These are phyloP conservation scores for Allium fistulosum DNA, from an alignment of 106 monocot genomes.

Conservation along the genomic window DNA sequence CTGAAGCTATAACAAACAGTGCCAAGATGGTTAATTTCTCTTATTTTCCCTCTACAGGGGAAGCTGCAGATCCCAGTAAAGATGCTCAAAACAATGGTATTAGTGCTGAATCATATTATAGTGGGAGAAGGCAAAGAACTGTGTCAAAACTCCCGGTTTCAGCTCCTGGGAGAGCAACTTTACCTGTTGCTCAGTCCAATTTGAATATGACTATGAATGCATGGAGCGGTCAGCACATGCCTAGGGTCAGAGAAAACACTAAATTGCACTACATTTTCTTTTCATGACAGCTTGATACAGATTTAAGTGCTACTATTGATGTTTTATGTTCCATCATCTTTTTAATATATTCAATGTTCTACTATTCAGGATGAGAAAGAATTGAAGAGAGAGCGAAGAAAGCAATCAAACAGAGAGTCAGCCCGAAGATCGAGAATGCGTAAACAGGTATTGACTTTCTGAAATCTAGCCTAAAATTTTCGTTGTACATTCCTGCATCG, in stretches of 20 bases:
- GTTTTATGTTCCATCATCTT: too few relatives aligned
- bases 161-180: constrained; percentile 43
- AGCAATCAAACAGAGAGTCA: constrained; percentile 96
- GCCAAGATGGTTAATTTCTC: background rate
- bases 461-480: too few relatives aligned
- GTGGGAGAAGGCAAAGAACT: constrained; percentile 19
- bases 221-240: constrained; percentile 32
- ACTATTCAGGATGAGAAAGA: constrained; percentile 65
- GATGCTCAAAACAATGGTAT: constrained; percentile 8
- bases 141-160: constrained; percentile 55
- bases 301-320: too few relatives aligned
- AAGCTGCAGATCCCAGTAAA: constrained; percentile 16
- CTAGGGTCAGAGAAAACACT: constrained; percentile 6
- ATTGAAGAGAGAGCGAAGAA: constrained; percentile 78
- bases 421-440: constrained; percentile 92
- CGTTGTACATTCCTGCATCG: too few relatives aligned
- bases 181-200: constrained; percentile 38
- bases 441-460: constrained; percentile 48
- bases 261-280: too few relatives aligned
- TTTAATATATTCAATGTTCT: too few relatives aligned
- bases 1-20: background rate
- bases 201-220: constrained; percentile 55
- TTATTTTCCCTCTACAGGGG: constrained; percentile 12
- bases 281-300: too few relatives aligned
- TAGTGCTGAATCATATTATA: constrained; percentile 26